A percentile compares a stretch with the other conserved stretches of the same genome.
Conservation (phyloP, 2,329 filamentous ascomycete species). For the Trichoderma koningii region DNA sequence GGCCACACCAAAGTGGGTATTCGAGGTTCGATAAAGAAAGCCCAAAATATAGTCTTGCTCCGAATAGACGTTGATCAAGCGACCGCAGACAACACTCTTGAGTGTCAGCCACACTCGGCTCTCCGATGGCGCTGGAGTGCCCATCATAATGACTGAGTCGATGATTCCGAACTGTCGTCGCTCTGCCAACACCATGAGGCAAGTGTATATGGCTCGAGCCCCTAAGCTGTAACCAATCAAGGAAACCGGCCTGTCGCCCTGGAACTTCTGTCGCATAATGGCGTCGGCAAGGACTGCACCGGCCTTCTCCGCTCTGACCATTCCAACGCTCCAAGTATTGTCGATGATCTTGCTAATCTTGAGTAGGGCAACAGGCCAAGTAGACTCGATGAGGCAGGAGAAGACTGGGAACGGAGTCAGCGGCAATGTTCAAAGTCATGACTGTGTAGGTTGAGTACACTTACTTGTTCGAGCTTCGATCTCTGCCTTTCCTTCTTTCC, state of each 20-base stretch:
- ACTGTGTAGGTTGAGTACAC: constrained; percentile 28
- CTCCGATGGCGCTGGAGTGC: constrained; percentile 74
- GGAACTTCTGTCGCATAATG: constrained; percentile 72
- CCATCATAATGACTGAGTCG: constrained; percentile 83
- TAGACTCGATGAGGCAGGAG: constrained; percentile 57
- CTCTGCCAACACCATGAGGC: constrained; percentile 77
- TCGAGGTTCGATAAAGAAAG: constrained; percentile 82
- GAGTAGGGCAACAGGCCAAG: constrained; percentile 64
- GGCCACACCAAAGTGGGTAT: constrained; percentile 79
- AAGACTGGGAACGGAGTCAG: constrained; percentile 46
- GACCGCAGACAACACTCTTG: constrained; percentile 75
- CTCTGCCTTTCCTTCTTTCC: constrained; percentile 65
- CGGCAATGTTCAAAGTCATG: background rate
- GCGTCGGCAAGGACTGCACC: constrained; percentile 75
- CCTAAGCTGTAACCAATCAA: constrained; percentile 82
- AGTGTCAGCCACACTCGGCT: constrained; percentile 74
- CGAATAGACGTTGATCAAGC: constrained; percentile 89
- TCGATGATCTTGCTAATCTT: constrained; percentile 75
- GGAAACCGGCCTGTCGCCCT: constrained; percentile 79
- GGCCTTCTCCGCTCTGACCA: constrained; percentile 73
- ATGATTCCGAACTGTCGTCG: constrained; percentile 81
- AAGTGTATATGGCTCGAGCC: constrained; percentile 80
- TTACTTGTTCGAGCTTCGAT: constrained; percentile 52
- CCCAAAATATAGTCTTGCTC: constrained; percentile 85
- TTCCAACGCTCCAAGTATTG: constrained; percentile 77